Conservation (phyloP, 2,329 filamentous ascomycete genomes). For the Exserohilum turcica region DNA sequence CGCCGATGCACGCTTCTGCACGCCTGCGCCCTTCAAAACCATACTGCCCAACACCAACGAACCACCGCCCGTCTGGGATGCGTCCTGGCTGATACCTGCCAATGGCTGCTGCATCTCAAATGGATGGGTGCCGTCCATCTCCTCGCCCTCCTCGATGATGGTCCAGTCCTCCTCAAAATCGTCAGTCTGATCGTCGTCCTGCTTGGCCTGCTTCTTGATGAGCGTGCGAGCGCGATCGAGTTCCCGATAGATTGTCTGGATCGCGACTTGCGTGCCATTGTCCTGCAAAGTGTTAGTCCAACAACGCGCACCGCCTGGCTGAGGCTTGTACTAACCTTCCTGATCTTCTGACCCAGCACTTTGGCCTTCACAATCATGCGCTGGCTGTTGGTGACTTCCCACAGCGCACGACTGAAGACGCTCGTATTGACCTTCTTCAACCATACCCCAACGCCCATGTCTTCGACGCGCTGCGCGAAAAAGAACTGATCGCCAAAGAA, state of each 20-base stretch:
- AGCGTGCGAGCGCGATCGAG: conserved; percentile 89
- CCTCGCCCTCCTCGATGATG: conserved; percentile 71
- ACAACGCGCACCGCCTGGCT: conserved; percentile 29
- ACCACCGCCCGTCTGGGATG: conserved; percentile 25
- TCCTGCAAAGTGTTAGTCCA: conserved; percentile 62
- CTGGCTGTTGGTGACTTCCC: conserved; percentile 88
- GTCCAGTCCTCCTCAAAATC: conserved; percentile 89
- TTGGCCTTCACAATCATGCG: conserved; percentile 89
- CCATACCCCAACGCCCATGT: conserved; percentile 88
- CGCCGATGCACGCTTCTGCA: conserved; percentile 27
- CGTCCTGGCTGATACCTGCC: conserved; percentile 31
- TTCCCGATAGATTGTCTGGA: conserved; percentile 92
- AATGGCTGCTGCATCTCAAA: conserved; percentile 31
- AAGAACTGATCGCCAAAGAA: conserved; percentile 99
- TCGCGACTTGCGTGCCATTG: conserved; percentile 85
- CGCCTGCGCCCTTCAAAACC: conserved; percentile 33
- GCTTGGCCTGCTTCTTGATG: conserved; percentile 64
- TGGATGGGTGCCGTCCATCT: conserved; percentile 25
- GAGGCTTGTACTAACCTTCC: conserved; percentile 65
- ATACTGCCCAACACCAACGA: conserved; percentile 39
- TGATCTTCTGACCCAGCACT: conserved; percentile 82
- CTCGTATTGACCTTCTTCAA: conserved; percentile 89
- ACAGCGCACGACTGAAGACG: conserved; percentile 82
- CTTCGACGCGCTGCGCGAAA: conserved; percentile 87
- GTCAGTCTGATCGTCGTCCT: conserved; percentile 52